phyloP scores from a whole-genome alignment of 2,329 filamentous ascomycete species.

The Stagonosporopsis tanaceti region DNA sequence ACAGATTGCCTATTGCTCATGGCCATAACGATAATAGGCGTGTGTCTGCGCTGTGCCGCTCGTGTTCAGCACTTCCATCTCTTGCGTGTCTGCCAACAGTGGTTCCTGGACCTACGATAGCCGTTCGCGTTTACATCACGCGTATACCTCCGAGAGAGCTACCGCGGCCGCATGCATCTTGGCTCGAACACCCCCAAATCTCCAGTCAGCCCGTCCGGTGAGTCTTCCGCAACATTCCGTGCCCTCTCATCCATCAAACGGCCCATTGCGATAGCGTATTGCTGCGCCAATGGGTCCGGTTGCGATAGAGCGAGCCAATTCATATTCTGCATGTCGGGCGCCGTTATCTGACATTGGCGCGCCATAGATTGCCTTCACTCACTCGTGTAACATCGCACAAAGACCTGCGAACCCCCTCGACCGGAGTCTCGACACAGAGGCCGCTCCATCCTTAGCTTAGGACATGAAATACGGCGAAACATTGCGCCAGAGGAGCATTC shows the following conservation, averaged over 20 bases:
- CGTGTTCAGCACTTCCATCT: not conserved
- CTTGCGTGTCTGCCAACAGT: conserved; percentile 1
- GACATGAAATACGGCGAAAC: conserved; percentile 80
- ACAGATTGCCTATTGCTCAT: conserved; percentile 1
- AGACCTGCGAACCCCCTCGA: conserved; percentile 11
- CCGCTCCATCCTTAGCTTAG: conserved; percentile 18
- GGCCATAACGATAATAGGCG: conserved; percentile 11
- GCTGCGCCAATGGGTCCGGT: conserved; percentile 7
- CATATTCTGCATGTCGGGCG: conserved; percentile 8
- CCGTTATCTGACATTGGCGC: conserved; percentile 20
- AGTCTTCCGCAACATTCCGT: conserved; percentile 17
- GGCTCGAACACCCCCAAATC: conserved; percentile 1
- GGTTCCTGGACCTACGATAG: conserved; percentile 1
- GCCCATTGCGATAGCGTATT: conserved; percentile 9
- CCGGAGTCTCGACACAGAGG: conserved; percentile 13
- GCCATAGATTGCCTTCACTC: conserved; percentile 7
- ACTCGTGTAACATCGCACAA: conserved; percentile 25
- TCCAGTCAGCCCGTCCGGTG: conserved; percentile 16
- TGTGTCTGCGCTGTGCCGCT: conserved; percentile 6
- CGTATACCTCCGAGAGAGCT: conserved; percentile 2
- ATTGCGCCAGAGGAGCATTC: conserved; percentile 77
- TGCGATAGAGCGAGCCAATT: conserved; percentile 12
- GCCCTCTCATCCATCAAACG: conserved; percentile 6
- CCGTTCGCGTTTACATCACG: conserved; percentile 12
- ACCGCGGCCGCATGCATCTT: conserved; percentile 10